Evolutionary conservation across 352 stramenopile genomes (phyloP), one percentile per base, ranked within the genome.

Genomic region (Globisporangium uncinulatum): DNA sequence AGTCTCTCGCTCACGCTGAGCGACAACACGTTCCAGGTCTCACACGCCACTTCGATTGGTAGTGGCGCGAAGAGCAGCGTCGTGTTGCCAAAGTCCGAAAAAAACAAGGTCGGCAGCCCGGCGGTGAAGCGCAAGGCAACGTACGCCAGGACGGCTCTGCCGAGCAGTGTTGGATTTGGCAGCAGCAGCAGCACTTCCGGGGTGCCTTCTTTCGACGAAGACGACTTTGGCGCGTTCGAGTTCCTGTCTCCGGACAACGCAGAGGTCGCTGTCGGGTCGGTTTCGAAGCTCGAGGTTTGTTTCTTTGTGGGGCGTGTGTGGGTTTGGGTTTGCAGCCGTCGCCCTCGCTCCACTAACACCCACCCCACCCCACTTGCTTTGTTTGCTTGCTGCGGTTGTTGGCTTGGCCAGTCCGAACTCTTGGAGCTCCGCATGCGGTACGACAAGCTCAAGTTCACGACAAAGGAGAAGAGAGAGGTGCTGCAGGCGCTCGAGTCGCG

Each of bases 401-500:
- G 32, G 9, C 46, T 14, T 10, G 15, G 34, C 0, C 39, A 85
- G 73, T 61, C 61, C 0, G 74, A 89, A 52, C 53, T 93, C 15
- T 59, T 87, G 62, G 80, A 87, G 41, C 62, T 93, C n/a, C 83
- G 83, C 8, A 71, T 70, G 61, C 71, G 74, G 39, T 85, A 88
- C 65, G 81, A 93, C 71, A 79, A 87, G 65, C 69, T 87, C 44
- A 87, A 86, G 54, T 93, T 89, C 51, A 53, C 58, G 2, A 62
- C 65, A 3, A 83, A 84, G 10, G 83, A 89, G 53, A 79, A 78
- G 57, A 71, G 62, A 9, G 71, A 76, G 36, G 62, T 62, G 7
- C 63, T 92, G 0, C 60, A 66, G 46, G 54, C 54, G 9, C 67
- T 93, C 29, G 81, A 90, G 46, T 87, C 79, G 44, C 73, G 74